phyloP scores from a whole-genome alignment of 2,329 filamentous ascomycete species.

The Arthroderma sp. region DNA sequence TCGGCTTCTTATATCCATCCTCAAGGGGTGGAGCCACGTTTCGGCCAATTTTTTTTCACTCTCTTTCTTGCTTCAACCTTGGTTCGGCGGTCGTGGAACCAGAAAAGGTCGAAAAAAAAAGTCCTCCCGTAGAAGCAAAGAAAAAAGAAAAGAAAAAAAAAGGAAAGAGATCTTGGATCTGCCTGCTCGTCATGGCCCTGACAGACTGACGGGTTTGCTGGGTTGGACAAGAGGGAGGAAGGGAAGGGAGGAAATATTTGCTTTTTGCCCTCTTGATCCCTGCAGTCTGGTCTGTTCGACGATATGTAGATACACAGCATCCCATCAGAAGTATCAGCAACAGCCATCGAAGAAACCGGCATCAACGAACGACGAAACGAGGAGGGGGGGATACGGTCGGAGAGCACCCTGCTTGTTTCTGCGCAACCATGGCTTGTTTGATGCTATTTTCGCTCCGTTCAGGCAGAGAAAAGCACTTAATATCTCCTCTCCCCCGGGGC shows the following conservation, averaged over 20 bases:
- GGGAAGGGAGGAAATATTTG: background rate
- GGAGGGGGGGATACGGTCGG: background rate
- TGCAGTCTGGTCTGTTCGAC: conserved; percentile 3
- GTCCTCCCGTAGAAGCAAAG: no score
- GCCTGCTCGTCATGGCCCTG: conserved; percentile 2
- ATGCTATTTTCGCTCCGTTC: background rate
- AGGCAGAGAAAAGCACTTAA: background rate
- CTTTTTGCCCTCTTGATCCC: background rate
- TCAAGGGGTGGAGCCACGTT: conserved; percentile 15
- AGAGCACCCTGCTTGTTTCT: background rate
- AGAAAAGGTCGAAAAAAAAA: background rate
- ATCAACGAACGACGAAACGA: background rate
- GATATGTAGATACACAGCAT: background rate
- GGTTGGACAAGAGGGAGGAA: background rate
- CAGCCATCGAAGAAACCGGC: background rate
- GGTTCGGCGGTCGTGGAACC: conserved; percentile 6
- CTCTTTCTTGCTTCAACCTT: background rate
- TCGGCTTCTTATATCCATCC: conserved; percentile 1
- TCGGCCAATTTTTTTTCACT: background rate
- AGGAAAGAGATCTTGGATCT: background rate
- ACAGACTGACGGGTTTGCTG: conserved; percentile 2
- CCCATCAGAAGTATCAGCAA: background rate
- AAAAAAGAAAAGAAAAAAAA: background rate
- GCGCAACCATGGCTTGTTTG: background rate
- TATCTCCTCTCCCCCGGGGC: background rate